Conservation (phyloP, 2,329 filamentous ascomycete genomes). For the Macroventuria anomochaeta region DNA sequence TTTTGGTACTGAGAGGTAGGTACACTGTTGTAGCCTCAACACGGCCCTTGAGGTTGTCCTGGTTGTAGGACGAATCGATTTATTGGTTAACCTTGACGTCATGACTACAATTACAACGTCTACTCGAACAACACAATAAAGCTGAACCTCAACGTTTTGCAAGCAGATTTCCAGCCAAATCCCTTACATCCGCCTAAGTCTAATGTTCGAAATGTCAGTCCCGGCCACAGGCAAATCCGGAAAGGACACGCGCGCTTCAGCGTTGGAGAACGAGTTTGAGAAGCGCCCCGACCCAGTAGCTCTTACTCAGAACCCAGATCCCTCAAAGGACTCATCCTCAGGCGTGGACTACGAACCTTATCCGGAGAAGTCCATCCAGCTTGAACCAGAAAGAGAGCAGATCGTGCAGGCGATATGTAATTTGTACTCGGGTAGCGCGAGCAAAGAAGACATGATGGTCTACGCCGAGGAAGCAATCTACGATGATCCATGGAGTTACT, state of each 20-base stretch:
- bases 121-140: too few species aligned
- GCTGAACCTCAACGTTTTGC: too few species aligned
- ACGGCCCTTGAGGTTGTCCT: too few species aligned
- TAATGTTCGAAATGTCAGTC: slow-evolving; percentile 12
- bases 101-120: too few species aligned
- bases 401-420: slow-evolving; percentile 54
- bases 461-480: slow-evolving; percentile 56
- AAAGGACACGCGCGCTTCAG: slow-evolving; percentile 21
- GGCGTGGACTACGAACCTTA: slow-evolving; percentile 42
- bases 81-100: too few species aligned
- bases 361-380: slow-evolving; percentile 26
- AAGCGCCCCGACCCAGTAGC: slow-evolving; percentile 36
- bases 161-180: neutral
- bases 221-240: slow-evolving; percentile 10
- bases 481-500: slow-evolving; percentile 58
- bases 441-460: slow-evolving; percentile 57
- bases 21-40: too few species aligned
- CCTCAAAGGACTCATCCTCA: slow-evolving; percentile 35
- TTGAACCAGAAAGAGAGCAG: slow-evolving; percentile 39
- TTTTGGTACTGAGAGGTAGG: too few species aligned
- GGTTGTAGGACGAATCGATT: too few species aligned
- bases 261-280: slow-evolving; percentile 23
- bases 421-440: slow-evolving; percentile 57
- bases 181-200: neutral
- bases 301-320: slow-evolving; percentile 37